Evolutionary conservation across 331 rosid genomes (phyloP), one percentile per base, ranked within the genome.

Genomic region (Rhamnella rubrinervis): DNA sequence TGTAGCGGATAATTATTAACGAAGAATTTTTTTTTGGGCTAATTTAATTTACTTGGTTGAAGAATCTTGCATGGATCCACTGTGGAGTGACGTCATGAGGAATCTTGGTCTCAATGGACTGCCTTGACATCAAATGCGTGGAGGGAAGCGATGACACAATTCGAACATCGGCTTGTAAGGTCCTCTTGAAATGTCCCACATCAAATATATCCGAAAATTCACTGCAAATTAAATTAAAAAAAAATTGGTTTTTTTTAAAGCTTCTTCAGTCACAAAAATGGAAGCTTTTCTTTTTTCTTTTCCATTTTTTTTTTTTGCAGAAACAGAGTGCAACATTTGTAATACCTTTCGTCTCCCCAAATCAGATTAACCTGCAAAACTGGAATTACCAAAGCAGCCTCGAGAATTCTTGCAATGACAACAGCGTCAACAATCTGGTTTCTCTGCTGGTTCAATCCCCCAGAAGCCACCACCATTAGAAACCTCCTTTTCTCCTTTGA

Each of bases 271-370:
- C 4, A 6, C 6, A 12, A 12, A 12, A 14, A 49, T 49, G 18
- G 3, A 47, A 11, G 2, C 52, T 47, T 47, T 47, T 47, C 6
- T 47, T 47, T 47, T 47, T 47, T 16, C 23, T 23, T 23, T 23
- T 23, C 23, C 23, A 23, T 23, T 23, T 47, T 16, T 47, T 47
- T 11, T 12, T 47, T 16, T 16, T 0, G 13, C 5, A 47, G 13
- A 10, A 47, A 44, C 49, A 44, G 49, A 7, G 49, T 44, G 14
- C 9, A 40, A 40, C 0, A 6, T 41, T 2, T 41, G 2, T 41
- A 8, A n/a, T 47, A 78, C 91, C 91, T 86, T 20, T 86, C 88
- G 46, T 86, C 91, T 78, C 78, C 83, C 91, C 91, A 86, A 12
- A 86, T 81, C 61, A 63, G 61, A 65, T 83, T 86, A 58, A 83